A percentile compares a stretch with the other conserved stretches of the same genome.
Conservation (phyloP, 257 asterid species). For the Cynanchum wilfordii region DNA sequence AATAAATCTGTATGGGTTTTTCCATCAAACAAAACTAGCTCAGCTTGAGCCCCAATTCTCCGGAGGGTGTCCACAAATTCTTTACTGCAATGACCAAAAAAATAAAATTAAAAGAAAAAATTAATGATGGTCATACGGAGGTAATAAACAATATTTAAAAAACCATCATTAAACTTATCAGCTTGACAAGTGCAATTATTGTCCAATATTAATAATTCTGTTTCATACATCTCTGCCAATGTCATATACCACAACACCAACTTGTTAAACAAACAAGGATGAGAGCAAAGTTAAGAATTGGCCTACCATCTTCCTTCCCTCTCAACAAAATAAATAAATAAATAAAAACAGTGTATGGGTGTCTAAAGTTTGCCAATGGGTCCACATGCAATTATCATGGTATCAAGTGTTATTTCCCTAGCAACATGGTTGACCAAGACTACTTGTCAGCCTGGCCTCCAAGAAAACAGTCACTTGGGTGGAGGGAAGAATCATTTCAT, state of each 20-base stretch:
- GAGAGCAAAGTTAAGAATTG: neutral
- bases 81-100: slow-evolving; percentile 43
- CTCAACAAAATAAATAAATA: neutral
- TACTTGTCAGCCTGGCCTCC: neutral
- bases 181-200: too few relatives aligned
- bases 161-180: neutral
- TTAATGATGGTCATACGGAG: neutral
- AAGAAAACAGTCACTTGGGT: neutral
- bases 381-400: neutral
- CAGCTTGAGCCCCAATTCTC: slow-evolving; percentile 64
- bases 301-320: neutral
- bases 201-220: neutral
- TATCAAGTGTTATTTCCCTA: neutral
- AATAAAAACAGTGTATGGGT: neutral
- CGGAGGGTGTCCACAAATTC: slow-evolving; percentile 53
- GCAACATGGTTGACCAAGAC: neutral
- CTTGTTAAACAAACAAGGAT: neutral
- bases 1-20: slow-evolving; percentile 93
- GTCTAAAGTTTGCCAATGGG: neutral
- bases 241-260: neutral
- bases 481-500: neutral
- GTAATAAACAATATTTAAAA: neutral
- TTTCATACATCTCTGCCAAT: neutral
- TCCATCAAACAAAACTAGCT: slow-evolving; percentile 64
- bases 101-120: neutral